phyloP scores from a whole-genome alignment of 2,329 filamentous ascomycete genomes.

The Acephala macrosclerotiorum region DNA sequence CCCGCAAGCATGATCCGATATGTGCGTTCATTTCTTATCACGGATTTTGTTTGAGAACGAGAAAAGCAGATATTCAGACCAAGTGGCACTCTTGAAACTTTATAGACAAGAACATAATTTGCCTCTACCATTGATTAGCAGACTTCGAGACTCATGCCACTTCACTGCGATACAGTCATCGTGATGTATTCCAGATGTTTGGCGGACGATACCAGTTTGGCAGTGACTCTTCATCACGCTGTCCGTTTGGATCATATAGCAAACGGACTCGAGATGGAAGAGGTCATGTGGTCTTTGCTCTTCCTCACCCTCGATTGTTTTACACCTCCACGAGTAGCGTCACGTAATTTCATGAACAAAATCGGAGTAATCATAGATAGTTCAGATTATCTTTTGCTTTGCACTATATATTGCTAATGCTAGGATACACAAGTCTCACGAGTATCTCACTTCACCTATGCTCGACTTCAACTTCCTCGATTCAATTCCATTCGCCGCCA shows the following conservation, averaged over 20 bases:
- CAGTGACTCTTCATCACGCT: neutral
- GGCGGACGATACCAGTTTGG: neutral
- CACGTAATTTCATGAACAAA: no score
- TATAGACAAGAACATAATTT: neutral
- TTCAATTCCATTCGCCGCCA: no score
- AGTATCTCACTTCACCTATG: no score
- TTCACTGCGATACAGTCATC: neutral
- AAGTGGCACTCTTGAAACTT: neutral
- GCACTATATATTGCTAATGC: no score
- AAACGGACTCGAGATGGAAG: constrained; percentile 2
- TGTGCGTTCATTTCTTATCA: neutral
- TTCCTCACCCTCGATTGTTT: no score
- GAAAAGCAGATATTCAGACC: neutral
- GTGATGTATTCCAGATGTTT: neutral
- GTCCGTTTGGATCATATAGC: neutral
- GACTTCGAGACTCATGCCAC: neutral
- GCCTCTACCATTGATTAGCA: neutral
- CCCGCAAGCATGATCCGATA: neutral
- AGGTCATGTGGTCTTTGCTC: neutral
- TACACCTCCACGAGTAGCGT: no score
- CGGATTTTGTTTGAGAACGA: neutral
- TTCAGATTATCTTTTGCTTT: no score
- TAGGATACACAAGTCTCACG: no score
- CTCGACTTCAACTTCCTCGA: no score
- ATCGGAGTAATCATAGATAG: no score